phyloP scores from a whole-genome alignment of 1,139 yeast species.

The Meyerozyma smithsonii region DNA sequence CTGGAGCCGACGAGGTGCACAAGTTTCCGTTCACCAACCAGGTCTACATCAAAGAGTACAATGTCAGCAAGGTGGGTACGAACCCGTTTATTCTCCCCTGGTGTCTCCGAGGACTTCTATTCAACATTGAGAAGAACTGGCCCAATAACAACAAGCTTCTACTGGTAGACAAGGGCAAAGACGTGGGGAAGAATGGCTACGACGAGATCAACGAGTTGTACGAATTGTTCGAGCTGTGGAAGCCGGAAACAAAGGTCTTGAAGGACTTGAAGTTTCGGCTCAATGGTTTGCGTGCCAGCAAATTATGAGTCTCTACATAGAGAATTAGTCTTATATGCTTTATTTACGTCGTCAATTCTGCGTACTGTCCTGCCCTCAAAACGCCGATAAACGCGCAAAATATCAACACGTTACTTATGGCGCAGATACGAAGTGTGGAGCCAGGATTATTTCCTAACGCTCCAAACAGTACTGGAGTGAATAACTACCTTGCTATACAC shows the following conservation, averaged over 20 bases:
- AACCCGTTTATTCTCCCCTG: conserved; percentile 89
- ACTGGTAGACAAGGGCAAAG: conserved; percentile 23
- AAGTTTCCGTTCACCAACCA: conserved; percentile 24
- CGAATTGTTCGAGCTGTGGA: conserved; percentile 76
- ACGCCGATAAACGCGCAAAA: not conserved
- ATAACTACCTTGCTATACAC: not conserved
- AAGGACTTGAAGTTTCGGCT: conserved; percentile 82
- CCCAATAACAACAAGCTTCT: conserved; percentile 28
- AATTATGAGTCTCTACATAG: conserved; percentile 27
- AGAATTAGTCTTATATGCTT: no score
- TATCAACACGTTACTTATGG: not conserved
- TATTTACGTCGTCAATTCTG: no score
- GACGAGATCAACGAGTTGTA: conserved; percentile 58
- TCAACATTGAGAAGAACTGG: conserved; percentile 58
- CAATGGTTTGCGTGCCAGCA: conserved; percentile 62
- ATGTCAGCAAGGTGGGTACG: conserved; percentile 38
- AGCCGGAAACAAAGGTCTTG: conserved; percentile 73
- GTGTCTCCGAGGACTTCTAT: conserved; percentile 80
- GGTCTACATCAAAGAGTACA: conserved; percentile 16
- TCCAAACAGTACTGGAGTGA: not conserved
- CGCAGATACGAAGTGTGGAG: not conserved
- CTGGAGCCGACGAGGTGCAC: conserved; percentile 11
- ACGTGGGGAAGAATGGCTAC: conserved; percentile 32
- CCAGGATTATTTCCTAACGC: not conserved
- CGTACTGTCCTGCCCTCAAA: no score